Evolutionary conservation across 2,329 filamentous ascomycete genomes (phyloP).

Genomic region (Apiospora kogelbergensis): DNA sequence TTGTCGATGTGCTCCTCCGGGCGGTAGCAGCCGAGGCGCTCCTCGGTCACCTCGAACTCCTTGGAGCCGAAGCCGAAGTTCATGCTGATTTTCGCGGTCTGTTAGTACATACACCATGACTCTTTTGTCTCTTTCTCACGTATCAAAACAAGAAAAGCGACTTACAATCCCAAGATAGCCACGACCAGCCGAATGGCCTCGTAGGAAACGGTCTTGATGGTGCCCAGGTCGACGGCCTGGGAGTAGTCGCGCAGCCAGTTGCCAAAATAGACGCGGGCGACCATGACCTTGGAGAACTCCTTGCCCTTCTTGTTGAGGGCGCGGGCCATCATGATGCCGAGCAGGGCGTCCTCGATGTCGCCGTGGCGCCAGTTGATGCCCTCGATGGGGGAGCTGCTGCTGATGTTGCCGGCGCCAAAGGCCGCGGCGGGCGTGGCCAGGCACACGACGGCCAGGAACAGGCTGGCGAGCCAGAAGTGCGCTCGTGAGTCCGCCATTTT

Average conservation of each 20-base stretch:
- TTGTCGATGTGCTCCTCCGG: constrained; percentile 82
- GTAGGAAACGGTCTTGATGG: constrained; percentile 84
- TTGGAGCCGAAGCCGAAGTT: constrained; percentile 80
- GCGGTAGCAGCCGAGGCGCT: constrained; percentile 77
- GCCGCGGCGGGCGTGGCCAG: constrained; percentile 51
- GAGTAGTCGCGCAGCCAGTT: constrained; percentile 95
- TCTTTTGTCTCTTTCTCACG: too few relatives aligned
- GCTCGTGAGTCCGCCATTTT: constrained; percentile 4
- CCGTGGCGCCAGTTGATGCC: constrained; percentile 87
- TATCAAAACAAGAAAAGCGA: neutral
- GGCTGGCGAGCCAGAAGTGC: constrained; percentile 8
- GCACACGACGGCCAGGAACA: constrained; percentile 4
- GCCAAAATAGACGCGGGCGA: constrained; percentile 91
- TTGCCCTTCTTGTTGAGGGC: constrained; percentile 53
- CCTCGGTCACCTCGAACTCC: constrained; percentile 82
- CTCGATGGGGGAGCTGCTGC: constrained; percentile 75
- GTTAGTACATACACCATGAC: too few relatives aligned
- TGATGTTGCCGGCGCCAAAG: constrained; percentile 89
- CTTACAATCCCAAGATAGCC: constrained; percentile 78
- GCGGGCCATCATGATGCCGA: constrained; percentile 63
- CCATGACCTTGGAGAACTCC: constrained; percentile 85
- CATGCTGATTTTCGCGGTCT: constrained; percentile 44
- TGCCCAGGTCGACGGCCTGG: constrained; percentile 90
- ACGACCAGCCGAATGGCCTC: constrained; percentile 89
- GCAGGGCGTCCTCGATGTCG: constrained; percentile 89